A percentile compares a stretch with the other conserved stretches of the same genome.
Conservation (phyloP, 768 basidiomycete species). For the Hericium coralloides region DNA sequence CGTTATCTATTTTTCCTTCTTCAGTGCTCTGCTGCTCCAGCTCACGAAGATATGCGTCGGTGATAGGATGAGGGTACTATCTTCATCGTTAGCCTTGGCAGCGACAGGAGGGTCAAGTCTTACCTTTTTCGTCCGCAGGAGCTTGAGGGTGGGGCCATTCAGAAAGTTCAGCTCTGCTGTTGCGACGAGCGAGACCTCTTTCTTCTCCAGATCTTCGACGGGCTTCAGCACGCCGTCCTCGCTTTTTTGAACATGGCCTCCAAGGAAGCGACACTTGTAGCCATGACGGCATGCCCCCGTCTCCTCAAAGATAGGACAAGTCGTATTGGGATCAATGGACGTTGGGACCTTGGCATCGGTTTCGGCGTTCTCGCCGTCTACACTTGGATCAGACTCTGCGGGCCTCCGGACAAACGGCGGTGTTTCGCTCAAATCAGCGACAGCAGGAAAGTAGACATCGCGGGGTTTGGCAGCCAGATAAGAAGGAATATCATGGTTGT, state of each 20-base stretch:
- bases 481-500: conserved; percentile 63
- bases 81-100: neutral
- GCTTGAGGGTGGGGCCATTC: conserved; percentile 45
- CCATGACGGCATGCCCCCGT: conserved; percentile 76
- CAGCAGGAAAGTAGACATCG: conserved; percentile 57
- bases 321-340: conserved; percentile 36
- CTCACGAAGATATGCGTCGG: conserved; percentile 52
- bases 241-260: conserved; percentile 54
- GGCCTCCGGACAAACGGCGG: conserved; percentile 42
- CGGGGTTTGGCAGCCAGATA: conserved; percentile 72
- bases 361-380: conserved; percentile 19
- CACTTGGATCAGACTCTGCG: conserved; percentile 19
- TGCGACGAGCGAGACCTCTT: conserved; percentile 35
- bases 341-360: too few relatives aligned
- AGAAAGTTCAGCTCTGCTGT: conserved; percentile 66
- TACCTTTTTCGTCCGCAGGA: conserved; percentile 64
- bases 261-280: conserved; percentile 86
- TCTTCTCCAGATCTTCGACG: conserved; percentile 49
- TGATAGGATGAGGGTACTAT: conserved; percentile 59
- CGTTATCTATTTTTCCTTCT: neutral
- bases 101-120: conserved; percentile 6
- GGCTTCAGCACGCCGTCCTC: conserved; percentile 37
- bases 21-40: conserved; percentile 22
- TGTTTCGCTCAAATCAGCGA: conserved; percentile 31
- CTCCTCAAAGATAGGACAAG: conserved; percentile 61